phyloP scores from a whole-genome alignment of 2,329 filamentous ascomycete species.

The Trichoderma guizhouense region DNA sequence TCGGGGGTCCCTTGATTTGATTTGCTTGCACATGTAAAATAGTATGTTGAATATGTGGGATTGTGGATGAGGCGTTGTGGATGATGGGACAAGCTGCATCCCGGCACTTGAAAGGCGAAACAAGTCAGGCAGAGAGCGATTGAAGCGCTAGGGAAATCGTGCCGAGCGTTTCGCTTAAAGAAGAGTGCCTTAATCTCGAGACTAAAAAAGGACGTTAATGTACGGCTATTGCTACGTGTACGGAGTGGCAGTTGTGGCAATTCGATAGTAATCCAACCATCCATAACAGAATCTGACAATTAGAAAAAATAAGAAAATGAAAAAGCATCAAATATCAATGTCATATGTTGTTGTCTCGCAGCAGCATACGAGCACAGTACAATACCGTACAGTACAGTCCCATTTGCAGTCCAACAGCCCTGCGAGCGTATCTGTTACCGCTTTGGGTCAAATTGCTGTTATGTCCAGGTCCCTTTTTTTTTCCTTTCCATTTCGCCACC shows the following conservation, averaged over 20 bases:
- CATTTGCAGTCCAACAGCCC: not conserved
- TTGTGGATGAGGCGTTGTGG: not conserved
- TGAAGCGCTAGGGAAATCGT: not conserved
- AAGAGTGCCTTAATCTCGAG: not conserved
- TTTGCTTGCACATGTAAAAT: not conserved
- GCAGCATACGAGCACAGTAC: not conserved
- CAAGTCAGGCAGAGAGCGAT: not conserved
- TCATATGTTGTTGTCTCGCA: not conserved
- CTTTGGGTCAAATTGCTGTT: not conserved
- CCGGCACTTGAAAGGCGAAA: not conserved
- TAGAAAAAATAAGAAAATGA: not conserved
- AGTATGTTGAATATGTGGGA: not conserved
- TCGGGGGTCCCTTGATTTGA: not conserved
- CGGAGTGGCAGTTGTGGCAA: not conserved
- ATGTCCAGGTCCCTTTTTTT: not conserved
- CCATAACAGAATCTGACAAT: not conserved
- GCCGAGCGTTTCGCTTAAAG: not conserved
- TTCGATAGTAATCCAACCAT: not conserved
- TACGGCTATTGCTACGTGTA: not conserved
- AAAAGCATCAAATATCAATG: not conserved
- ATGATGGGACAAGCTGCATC: not conserved
- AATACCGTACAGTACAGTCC: not conserved
- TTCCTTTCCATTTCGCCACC: not conserved
- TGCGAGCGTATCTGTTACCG: slow-evolving; percentile 3
- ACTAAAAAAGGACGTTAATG: not conserved